These are phyloP conservation scores for Beta lomatogona DNA, from an alignment of 179 eudicot species.

Conservation along the genomic window DNA sequence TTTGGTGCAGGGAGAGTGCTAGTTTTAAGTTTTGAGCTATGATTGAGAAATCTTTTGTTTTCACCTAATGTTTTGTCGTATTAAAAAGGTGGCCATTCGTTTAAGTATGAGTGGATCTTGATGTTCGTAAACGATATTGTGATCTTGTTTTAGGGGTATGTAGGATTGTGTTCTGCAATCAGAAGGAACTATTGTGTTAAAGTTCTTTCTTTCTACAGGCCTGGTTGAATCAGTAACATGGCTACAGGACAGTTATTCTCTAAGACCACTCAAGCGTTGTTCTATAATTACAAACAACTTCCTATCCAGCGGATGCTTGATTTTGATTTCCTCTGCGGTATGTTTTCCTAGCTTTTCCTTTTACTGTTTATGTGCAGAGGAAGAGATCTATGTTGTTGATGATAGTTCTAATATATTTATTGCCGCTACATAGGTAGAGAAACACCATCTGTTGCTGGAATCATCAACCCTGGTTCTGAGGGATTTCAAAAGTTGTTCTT, in stretches of 20 bases:
- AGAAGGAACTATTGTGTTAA: neutral
- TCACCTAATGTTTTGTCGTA: neutral
- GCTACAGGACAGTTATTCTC: slow-evolving; percentile 99
- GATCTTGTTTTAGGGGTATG: neutral
- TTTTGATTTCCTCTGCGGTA: slow-evolving; percentile 99
- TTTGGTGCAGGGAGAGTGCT: neutral
- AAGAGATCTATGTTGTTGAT: neutral
- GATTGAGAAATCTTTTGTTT: neutral
- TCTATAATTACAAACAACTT: slow-evolving; percentile 93
- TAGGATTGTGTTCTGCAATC: neutral
- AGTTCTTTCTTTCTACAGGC: slow-evolving; percentile 30
- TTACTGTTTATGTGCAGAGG: neutral
- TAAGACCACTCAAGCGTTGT: slow-evolving; percentile 90
- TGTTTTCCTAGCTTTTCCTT: slow-evolving; percentile 16
- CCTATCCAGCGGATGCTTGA: slow-evolving; percentile 99
- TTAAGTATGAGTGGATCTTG: neutral
- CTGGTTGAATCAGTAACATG: slow-evolving; percentile 54
- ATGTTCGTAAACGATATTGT: neutral
- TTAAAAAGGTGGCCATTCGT: neutral
- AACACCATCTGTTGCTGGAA: slow-evolving; percentile 99
- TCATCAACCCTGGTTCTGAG: slow-evolving; percentile 95
- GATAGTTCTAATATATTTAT: slow-evolving; percentile 1
- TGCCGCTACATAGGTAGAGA: slow-evolving; percentile 65
- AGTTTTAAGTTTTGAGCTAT: neutral
- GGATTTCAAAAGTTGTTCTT: slow-evolving; percentile 97